Percentiles rank a stretch among this genome's conserved stretches.
These are phyloP conservation scores for Xylaria longipes DNA, from an alignment of 495 filamentous ascomycete genomes.

Conservation along the genomic window DNA sequence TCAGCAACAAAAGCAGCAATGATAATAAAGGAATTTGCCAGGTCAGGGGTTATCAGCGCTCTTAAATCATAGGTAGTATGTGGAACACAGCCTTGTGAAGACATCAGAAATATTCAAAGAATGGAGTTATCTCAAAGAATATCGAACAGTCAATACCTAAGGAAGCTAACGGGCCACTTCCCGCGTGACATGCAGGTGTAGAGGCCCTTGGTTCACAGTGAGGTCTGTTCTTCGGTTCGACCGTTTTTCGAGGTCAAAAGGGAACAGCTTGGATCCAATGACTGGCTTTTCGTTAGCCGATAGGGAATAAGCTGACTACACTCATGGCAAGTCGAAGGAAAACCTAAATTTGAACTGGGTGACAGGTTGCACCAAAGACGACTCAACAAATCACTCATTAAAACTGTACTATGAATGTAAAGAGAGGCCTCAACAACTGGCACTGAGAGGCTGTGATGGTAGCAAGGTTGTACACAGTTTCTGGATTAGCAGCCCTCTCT, in stretches of 20 bases:
- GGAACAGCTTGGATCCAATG: not conserved
- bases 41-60: not conserved
- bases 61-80: not conserved
- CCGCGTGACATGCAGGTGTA: not conserved
- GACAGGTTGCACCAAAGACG: no score
- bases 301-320: not conserved
- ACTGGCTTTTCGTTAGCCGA: not conserved
- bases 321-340: not conserved
- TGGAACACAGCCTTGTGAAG: not conserved
- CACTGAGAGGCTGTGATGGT: no score
- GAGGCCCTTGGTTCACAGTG: not conserved
- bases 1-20: not conserved
- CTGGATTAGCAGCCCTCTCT: no score
- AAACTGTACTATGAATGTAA: no score
- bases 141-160: not conserved
- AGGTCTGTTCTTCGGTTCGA: not conserved
- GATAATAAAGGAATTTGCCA: not conserved
- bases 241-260: not conserved
- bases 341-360: no score
- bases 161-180: not conserved
- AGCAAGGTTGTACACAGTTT: no score
- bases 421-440: no score
- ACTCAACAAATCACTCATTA: no score
- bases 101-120: not conserved
- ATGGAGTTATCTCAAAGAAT: not conserved